Conservation (phyloP, 345 rosid genomes). For the Eucalyptus melliodora region DNA sequence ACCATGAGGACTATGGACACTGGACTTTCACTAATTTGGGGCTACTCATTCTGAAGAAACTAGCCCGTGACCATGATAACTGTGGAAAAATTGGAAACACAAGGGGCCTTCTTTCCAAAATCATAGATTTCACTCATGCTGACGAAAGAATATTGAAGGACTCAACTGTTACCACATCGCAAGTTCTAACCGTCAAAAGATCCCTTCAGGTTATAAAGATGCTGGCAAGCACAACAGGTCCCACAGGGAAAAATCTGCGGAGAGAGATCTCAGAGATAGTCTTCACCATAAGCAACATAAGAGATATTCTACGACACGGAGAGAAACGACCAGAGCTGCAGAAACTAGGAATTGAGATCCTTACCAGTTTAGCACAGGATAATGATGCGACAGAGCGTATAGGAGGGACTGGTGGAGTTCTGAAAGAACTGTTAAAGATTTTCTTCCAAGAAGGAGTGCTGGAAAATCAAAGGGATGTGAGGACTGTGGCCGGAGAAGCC, state of each 20-base stretch:
- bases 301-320: slow-evolving; percentile 51
- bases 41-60: slow-evolving; percentile 57
- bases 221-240: slow-evolving; percentile 59
- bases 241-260: slow-evolving; percentile 50
- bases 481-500: slow-evolving; percentile 72
- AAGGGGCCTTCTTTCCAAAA: slow-evolving; percentile 68
- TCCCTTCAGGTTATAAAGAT: slow-evolving; percentile 62
- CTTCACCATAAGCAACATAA: slow-evolving; percentile 51
- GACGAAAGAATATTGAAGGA: slow-evolving; percentile 33
- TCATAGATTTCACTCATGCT: slow-evolving; percentile 60
- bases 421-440: slow-evolving; percentile 52
- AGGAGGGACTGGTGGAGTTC: slow-evolving; percentile 65
- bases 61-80: slow-evolving; percentile 68
- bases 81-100: slow-evolving; percentile 84
- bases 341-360: slow-evolving; percentile 49
- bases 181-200: slow-evolving; percentile 40
- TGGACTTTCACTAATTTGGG: slow-evolving; percentile 71
- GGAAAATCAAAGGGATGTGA: slow-evolving; percentile 16
- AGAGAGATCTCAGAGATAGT: slow-evolving; percentile 68
- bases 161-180: slow-evolving; percentile 28
- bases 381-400: slow-evolving; percentile 54
- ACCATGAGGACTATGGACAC: slow-evolving; percentile 19
- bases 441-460: slow-evolving; percentile 10
- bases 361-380: slow-evolving; percentile 50
- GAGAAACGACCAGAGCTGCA: slow-evolving; percentile 39